Conservation (phyloP, 2,329 filamentous ascomycete species). For the Akanthomyces uredinophilus region DNA sequence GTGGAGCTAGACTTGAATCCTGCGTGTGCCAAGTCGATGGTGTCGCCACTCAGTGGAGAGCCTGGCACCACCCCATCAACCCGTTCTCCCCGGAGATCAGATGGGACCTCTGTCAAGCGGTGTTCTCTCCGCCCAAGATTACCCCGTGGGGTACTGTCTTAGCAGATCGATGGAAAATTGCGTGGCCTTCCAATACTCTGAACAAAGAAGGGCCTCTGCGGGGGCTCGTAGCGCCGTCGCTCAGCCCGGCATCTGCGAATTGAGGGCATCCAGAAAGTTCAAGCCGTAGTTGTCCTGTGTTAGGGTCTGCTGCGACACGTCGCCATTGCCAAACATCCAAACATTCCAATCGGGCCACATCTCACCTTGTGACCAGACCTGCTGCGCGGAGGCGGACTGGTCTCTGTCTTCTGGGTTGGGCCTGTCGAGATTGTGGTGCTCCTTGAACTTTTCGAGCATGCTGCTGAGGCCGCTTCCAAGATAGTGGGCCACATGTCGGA, state of each 20-base stretch:
- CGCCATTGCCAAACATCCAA: conserved; percentile 24
- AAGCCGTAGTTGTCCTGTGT: conserved; percentile 22
- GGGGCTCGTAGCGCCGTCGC: not conserved
- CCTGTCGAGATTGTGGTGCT: conserved; percentile 8
- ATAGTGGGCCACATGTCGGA: conserved; percentile 27
- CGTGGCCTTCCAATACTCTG: too few relatives aligned
- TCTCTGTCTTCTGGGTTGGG: conserved; percentile 11
- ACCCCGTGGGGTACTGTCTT: conserved; percentile 9
- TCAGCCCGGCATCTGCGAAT: conserved; percentile 25
- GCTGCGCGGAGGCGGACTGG: conserved; percentile 13
- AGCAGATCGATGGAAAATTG: not conserved
- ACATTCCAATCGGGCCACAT: conserved; percentile 21
- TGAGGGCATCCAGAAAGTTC: conserved; percentile 23
- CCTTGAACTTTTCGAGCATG: conserved; percentile 27
- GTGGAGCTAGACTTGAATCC: not conserved
- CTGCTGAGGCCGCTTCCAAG: conserved; percentile 25
- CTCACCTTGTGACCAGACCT: conserved; percentile 14
- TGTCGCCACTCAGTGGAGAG: not conserved
- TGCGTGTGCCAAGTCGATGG: not conserved
- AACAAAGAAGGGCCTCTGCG: not conserved
- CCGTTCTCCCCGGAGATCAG: not conserved
- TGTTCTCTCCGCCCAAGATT: conserved; percentile 6
- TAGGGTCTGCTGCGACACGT: conserved; percentile 18
- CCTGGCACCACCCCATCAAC: not conserved
- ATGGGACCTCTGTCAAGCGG: not conserved